Evolutionary conservation across 352 stramenopile species (phyloP), one percentile per base, ranked within the genome.

Genomic region (Phytophthora chlamydospora): DNA sequence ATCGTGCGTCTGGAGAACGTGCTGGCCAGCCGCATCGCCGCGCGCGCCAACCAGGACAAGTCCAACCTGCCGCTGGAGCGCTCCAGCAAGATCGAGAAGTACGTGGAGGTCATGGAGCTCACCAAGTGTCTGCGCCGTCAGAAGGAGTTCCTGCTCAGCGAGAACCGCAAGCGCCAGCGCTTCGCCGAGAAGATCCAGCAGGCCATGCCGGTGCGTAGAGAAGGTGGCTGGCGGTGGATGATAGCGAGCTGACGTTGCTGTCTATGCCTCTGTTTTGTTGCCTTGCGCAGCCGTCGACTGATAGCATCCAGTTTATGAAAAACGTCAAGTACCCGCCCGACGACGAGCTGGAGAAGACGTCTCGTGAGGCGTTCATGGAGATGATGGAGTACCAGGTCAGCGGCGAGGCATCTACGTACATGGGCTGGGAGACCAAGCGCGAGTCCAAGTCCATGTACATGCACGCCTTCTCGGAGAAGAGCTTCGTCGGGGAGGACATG

Each of bases 221-320:
- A n/a, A 7, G 29, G 17, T 11, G 19, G 24, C n/a, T 39, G 9
- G 39, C 14, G 9, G 17, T 6, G 8, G 24, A 31, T 17, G 19
- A 12, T 6, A 14, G 29, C 45, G 24, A 14, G 16, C 40, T 73
- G 35, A 64, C n/a, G 7, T 29, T 21, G 21, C 16, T 42, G 42
- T 36, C 43, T 54, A 3, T 47, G 6, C n/a, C 36, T 16, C 43
- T 62, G 40, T 58, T 62, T 24, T 69, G 11, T 17, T 24, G 19
- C 7, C 13, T 16, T 53, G 1, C 45, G 11, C 46, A 93, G 80
- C 85, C 83, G 8, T 91, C 85, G 9, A 94, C 85, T 6, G 83
- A 94, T 60, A 91, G 83, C 63, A 88, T 94, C 45, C 85, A 94
- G 69, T 92, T 94, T 65, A 90, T 94, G 82, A 92, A 92, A 65